Conservation (phyloP, 257 asterid genomes). For the Primulina tabacum region DNA sequence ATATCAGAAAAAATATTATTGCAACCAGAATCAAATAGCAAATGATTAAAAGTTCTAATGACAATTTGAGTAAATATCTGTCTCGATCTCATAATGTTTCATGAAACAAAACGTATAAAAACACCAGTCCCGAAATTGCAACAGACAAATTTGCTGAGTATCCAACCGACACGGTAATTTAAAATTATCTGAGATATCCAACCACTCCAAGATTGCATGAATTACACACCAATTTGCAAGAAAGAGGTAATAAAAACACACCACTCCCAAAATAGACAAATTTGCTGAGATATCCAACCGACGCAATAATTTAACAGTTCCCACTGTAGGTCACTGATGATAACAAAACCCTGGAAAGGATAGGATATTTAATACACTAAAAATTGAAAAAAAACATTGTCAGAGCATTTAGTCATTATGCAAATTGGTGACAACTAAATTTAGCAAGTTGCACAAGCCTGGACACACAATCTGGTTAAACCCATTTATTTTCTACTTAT, state of each 20-base stretch:
- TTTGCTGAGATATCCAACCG: conserved; percentile 13
- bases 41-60: conserved; percentile 18
- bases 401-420: conserved; percentile 2
- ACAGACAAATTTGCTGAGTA: conserved; percentile 9
- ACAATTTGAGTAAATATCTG: not conserved
- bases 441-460: conserved; percentile 3
- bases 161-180: not conserved
- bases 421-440: conserved; percentile 20
- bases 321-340: conserved; percentile 12
- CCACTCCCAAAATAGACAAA: conserved; percentile 10
- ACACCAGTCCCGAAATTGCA: conserved; percentile 3
- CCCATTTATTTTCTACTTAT: conserved; percentile 19
- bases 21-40: conserved; percentile 23
- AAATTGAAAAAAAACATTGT: not conserved
- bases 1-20: conserved; percentile 25
- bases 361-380: conserved; percentile 12
- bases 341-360: conserved; percentile 3
- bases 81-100: conserved; percentile 19
- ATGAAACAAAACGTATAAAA: conserved; percentile 4
- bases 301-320: conserved; percentile 2
- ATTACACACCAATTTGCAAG: not conserved
- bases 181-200: not conserved
- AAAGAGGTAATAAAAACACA: conserved; percentile 6
- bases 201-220: no score
- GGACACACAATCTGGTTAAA: conserved; percentile 11